Evolutionary conservation across 202 grass and related monocot species (phyloP).

Genomic region (Hordeum pubiflorum): DNA sequence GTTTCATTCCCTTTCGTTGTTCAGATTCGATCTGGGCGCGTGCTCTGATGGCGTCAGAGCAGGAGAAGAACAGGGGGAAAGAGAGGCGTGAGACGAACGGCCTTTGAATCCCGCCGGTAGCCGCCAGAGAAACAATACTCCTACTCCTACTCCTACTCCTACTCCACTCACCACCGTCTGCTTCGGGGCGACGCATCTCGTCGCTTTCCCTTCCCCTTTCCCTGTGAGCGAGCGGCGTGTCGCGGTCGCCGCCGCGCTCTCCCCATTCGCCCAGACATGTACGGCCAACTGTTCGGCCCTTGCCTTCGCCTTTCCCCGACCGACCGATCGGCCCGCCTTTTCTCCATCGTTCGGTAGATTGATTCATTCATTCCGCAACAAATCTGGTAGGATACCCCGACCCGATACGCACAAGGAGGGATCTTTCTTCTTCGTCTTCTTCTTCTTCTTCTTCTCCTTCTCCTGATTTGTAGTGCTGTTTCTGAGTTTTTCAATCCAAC

Average conservation of each 20-base stretch:
- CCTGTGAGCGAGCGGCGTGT: neutral
- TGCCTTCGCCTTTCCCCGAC: neutral
- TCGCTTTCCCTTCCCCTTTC: neutral
- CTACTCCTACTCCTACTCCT: neutral
- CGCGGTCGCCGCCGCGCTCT: neutral
- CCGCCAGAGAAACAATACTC: neutral
- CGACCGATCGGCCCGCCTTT: neutral
- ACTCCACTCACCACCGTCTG: neutral
- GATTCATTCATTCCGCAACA: too few species aligned
- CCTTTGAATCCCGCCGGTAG: constrained; percentile 4
- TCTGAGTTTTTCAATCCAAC: neutral
- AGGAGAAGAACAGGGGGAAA: neutral
- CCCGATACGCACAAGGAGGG: neutral
- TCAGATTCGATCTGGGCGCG: neutral
- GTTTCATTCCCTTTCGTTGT: neutral
- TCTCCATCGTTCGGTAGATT: neutral
- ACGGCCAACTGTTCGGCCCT: constrained; percentile 17
- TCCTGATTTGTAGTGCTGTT: neutral
- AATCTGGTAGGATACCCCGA: neutral
- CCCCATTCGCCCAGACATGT: neutral
- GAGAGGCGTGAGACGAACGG: neutral
- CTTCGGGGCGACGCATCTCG: constrained; percentile 18
- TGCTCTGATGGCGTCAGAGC: neutral
- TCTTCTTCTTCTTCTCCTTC: neutral
- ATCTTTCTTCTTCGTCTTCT: neutral